These are phyloP conservation scores for Schwanniomyces occidentalis DNA, from an alignment of 805 yeast species.

Conservation along the genomic window DNA sequence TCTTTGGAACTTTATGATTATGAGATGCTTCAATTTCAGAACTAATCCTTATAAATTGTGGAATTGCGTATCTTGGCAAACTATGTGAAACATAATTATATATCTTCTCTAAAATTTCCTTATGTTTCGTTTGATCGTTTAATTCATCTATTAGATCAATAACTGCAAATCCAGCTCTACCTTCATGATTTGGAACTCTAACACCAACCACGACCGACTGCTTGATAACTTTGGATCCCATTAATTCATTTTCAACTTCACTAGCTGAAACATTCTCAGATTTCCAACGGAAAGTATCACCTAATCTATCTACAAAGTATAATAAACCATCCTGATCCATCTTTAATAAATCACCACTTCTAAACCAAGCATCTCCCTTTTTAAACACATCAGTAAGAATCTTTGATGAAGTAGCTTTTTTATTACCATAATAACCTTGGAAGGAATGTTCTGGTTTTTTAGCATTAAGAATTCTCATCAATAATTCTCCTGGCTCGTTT, in stretches of 20 bases:
- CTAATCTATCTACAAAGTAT: conserved; percentile 88
- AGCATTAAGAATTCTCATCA: conserved; percentile 70
- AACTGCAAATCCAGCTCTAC: conserved; percentile 90
- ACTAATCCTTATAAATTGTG: conserved; percentile 75
- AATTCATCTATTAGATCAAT: conserved; percentile 51
- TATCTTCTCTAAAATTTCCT: conserved; percentile 29
- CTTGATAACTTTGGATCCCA: conserved; percentile 47
- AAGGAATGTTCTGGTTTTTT: conserved; percentile 70
- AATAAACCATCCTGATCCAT: conserved; percentile 66
- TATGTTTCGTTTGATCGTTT: conserved; percentile 30
- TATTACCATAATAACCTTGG: conserved; percentile 87
- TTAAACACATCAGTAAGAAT: conserved; percentile 70
- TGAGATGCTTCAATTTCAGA: conserved; percentile 63
- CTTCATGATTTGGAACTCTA: conserved; percentile 83
- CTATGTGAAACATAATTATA: conserved; percentile 31
- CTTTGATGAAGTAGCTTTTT: conserved; percentile 76
- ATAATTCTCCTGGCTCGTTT: conserved; percentile 83
- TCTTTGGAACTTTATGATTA: conserved; percentile 80
- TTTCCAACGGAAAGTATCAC: conserved; percentile 96
- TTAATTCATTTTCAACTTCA: conserved; percentile 82
- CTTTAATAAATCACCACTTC: conserved; percentile 82
- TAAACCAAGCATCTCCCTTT: conserved; percentile 88
- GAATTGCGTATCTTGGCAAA: conserved; percentile 84
- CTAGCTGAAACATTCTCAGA: conserved; percentile 93
- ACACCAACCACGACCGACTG: conserved; percentile 88